Evolutionary conservation across 2,329 filamentous ascomycete species (phyloP).

Genomic region (Aspergillus piperis): DNA sequence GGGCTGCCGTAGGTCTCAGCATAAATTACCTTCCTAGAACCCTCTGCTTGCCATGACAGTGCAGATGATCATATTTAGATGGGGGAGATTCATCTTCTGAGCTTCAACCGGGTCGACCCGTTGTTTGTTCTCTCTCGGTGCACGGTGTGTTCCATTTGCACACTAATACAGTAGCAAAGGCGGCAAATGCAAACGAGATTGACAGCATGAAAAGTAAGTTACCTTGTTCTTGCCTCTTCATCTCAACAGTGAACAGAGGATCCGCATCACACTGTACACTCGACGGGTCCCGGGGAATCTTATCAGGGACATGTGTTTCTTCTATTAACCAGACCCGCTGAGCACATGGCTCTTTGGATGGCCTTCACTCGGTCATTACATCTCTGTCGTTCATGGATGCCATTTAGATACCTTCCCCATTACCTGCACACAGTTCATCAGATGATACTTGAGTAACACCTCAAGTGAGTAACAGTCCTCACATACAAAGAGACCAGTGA

Average conservation of each 20-base stretch:
- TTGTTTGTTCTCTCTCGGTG: background rate
- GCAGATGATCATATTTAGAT: background rate
- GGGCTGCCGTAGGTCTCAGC: background rate
- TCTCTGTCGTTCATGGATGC: background rate
- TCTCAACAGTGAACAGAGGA: background rate
- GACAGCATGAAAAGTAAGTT: background rate
- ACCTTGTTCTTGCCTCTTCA: background rate
- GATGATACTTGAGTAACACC: background rate
- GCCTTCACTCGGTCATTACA: no score
- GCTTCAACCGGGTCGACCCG: background rate
- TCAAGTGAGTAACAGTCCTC: background rate
- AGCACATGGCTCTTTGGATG: background rate
- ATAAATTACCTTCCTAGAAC: background rate
- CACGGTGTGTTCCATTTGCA: background rate
- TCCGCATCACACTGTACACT: background rate
- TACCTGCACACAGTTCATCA: background rate
- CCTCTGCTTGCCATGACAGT: background rate
- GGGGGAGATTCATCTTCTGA: background rate
- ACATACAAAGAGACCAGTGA: background rate
- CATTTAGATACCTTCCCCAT: background rate
- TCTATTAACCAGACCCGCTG: background rate
- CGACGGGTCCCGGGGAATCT: background rate
- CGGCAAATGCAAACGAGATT: background rate
- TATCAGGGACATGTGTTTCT: background rate
- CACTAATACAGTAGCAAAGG: background rate